These are phyloP conservation scores for Moricandia arvensis DNA, from an alignment of 345 rosid genomes.

Conservation along the genomic window DNA sequence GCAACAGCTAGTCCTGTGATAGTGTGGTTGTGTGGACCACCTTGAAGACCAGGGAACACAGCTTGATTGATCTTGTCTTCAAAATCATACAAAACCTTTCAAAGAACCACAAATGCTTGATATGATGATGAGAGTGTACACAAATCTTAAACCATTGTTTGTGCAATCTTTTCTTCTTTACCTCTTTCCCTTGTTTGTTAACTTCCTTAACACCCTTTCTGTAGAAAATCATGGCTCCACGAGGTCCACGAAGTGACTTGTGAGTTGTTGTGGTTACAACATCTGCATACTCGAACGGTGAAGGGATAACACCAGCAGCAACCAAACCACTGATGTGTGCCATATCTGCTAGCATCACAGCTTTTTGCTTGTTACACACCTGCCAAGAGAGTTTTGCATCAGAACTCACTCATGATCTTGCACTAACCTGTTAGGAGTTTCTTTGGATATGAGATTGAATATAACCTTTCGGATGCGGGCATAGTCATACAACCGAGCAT, in stretches of 20 bases:
- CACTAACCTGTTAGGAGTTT: not conserved
- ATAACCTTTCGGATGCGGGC: constrained; percentile 85
- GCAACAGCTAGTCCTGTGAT: constrained; percentile 97
- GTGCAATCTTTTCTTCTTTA: no score
- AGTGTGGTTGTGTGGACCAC: constrained; percentile 99
- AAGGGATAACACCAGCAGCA: constrained; percentile 94
- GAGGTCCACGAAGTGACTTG: constrained; percentile 98
- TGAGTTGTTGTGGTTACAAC: constrained; percentile 98
- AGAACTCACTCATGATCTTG: constrained; percentile 14
- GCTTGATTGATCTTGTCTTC: constrained; percentile 98
- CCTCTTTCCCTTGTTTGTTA: constrained; percentile 97
- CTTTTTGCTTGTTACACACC: constrained; percentile 98
- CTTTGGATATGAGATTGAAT: not conserved
- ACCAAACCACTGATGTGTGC: constrained; percentile 98
- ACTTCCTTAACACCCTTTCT: constrained; percentile 90
- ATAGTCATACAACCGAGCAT: constrained; percentile 91
- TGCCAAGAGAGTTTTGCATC: constrained; percentile 30
- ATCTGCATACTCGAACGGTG: constrained; percentile 98
- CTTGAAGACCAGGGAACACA: constrained; percentile 99
- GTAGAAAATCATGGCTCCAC: constrained; percentile 99
- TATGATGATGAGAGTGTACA: not conserved
- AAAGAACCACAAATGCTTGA: constrained; percentile 7
- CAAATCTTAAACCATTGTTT: not conserved
- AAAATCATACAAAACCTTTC: constrained; percentile 80
- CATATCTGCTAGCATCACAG: constrained; percentile 92